phyloP scores from a whole-genome alignment of 2,329 filamentous ascomycete genomes.

The Penicillium sumatraense region DNA sequence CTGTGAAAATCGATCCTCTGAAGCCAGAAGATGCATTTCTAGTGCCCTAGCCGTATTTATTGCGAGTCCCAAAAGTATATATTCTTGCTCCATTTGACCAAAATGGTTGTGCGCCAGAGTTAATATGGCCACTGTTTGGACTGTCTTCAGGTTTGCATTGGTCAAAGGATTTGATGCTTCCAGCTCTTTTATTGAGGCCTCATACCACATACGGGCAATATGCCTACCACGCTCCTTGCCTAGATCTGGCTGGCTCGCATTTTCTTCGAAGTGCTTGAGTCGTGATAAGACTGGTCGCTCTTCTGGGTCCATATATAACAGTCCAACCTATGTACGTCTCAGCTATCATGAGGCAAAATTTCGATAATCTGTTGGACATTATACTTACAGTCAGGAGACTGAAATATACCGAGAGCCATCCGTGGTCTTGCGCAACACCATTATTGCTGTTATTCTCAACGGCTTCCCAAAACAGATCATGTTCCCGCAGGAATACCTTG shows the following conservation, averaged over 20 bases:
- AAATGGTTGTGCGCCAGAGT: slow-evolving; percentile 5
- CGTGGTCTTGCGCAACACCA: neutral
- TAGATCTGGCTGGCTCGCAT: neutral
- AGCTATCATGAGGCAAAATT: no score
- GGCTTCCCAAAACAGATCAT: slow-evolving; percentile 4
- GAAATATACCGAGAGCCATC: neutral
- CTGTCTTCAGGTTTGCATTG: slow-evolving; percentile 1
- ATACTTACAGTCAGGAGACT: neutral
- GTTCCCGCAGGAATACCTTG: slow-evolving; percentile 1
- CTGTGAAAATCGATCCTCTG: slow-evolving; percentile 3
- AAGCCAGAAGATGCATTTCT: slow-evolving; percentile 10
- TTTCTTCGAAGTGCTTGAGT: neutral
- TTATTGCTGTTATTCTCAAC: neutral
- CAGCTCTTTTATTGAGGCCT: slow-evolving; percentile 2
- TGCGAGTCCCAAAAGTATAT: slow-evolving; percentile 10
- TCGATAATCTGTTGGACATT: no score
- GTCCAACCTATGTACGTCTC: slow-evolving; percentile 1
- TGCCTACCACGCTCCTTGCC: neutral
- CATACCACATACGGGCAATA: slow-evolving; percentile 3
- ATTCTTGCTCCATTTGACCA: slow-evolving; percentile 13
- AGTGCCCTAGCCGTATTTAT: slow-evolving; percentile 8
- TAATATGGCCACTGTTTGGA: neutral
- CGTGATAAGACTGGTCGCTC: neutral
- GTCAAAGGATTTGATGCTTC: slow-evolving; percentile 8
- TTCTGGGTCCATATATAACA: slow-evolving; percentile 8